Evolutionary conservation across 305 asterid genomes (phyloP).

Genomic region (Rubia tinctorum): DNA sequence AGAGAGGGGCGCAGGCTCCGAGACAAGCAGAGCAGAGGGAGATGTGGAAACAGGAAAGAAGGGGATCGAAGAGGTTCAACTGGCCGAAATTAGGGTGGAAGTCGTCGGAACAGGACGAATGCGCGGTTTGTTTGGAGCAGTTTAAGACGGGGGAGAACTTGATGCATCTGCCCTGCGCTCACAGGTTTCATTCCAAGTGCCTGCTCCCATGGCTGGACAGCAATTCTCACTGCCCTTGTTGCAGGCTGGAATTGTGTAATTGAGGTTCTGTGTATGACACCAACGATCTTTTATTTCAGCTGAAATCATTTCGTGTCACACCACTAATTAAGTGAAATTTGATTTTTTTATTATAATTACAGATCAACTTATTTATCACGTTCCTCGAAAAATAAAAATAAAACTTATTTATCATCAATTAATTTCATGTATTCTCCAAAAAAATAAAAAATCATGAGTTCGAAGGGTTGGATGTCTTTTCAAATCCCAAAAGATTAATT

Average conservation of each 20-base stretch:
- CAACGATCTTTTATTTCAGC: too few relatives aligned
- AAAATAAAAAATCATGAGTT: too few relatives aligned
- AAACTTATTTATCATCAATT: too few relatives aligned
- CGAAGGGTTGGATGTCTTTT: too few relatives aligned
- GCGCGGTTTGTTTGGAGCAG: slow-evolving; percentile 67
- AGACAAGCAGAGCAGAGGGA: slow-evolving; percentile 19
- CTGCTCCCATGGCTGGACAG: slow-evolving; percentile 62
- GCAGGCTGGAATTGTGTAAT: slow-evolving; percentile 39
- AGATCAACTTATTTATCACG: too few relatives aligned
- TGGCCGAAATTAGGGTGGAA: slow-evolving; percentile 47
- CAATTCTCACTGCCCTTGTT: slow-evolving; percentile 63
- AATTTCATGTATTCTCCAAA: too few relatives aligned
- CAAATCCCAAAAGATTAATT: too few relatives aligned
- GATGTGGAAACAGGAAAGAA: slow-evolving; percentile 16
- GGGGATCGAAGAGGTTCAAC: slow-evolving; percentile 19
- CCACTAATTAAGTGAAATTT: too few relatives aligned
- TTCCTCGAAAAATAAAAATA: too few relatives aligned
- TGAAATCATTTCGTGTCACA: not conserved
- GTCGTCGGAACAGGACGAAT: slow-evolving; percentile 53
- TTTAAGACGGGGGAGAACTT: slow-evolving; percentile 32
- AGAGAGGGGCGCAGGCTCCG: slow-evolving; percentile 2
- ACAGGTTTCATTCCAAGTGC: slow-evolving; percentile 55
- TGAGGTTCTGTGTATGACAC: not conserved
- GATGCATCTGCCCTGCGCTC: slow-evolving; percentile 61
- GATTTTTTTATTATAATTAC: too few relatives aligned